These are phyloP conservation scores for Trametes polyzona DNA, from an alignment of 1,284 basidiomycete species.

Conservation along the genomic window DNA sequence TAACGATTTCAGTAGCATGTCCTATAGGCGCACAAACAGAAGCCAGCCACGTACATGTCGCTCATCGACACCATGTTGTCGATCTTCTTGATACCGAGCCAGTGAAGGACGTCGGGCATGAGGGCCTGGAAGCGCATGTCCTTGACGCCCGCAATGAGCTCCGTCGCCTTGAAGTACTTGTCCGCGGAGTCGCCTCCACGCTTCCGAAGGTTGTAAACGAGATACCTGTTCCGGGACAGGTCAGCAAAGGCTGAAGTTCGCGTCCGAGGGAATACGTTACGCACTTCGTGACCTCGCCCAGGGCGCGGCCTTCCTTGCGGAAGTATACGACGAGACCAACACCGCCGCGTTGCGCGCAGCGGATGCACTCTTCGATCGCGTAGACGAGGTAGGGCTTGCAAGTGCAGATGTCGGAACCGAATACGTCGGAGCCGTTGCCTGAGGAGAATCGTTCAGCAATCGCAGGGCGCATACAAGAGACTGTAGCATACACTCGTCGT, in stretches of 20 bases:
- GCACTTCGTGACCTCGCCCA: constrained; percentile 92
- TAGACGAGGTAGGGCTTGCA: constrained; percentile 94
- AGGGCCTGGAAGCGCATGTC: constrained; percentile 95
- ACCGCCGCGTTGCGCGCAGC: constrained; percentile 84
- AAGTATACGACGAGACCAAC: constrained; percentile 95
- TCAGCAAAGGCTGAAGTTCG: neutral
- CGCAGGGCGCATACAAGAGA: neutral
- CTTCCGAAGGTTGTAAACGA: constrained; percentile 96
- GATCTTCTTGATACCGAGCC: constrained; percentile 90
- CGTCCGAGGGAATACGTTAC: constrained; percentile 24
- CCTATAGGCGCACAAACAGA: constrained; percentile 10
- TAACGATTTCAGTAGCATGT: neutral
- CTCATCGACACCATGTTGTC: constrained; percentile 93
- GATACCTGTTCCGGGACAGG: constrained; percentile 56
- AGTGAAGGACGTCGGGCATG: constrained; percentile 96
- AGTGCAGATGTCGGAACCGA: constrained; percentile 93
- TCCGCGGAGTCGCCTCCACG: constrained; percentile 91
- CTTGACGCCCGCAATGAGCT: constrained; percentile 93
- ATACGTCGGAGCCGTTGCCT: constrained; percentile 87
- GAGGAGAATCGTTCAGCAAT: constrained; percentile 1
- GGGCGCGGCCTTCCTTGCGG: constrained; percentile 90
- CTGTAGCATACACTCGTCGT: constrained; percentile 82
- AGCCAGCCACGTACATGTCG: constrained; percentile 62
- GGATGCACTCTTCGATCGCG: constrained; percentile 93
- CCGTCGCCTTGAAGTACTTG: constrained; percentile 94